phyloP scores from a whole-genome alignment of 164 flowering plant species.

The Nelumbo lutea region DNA sequence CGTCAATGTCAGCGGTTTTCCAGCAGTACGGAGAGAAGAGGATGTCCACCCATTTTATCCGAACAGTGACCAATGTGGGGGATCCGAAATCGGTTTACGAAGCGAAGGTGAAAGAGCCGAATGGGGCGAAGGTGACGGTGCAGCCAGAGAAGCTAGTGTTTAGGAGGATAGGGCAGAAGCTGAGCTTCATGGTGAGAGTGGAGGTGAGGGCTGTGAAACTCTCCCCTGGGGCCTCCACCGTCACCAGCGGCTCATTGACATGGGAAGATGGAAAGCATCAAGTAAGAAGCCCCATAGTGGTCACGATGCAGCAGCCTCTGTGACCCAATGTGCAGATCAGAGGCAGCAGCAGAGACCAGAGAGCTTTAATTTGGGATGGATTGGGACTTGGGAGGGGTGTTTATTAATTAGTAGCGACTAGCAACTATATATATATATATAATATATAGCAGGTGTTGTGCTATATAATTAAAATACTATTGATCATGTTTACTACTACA shows the following conservation, averaged over 20 bases:
- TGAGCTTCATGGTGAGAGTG: constrained; percentile 67
- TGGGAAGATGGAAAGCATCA: constrained; percentile 87
- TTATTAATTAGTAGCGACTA: no score
- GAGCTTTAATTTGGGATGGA: no score
- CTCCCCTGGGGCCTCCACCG: constrained; percentile 50
- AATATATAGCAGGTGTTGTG: no score
- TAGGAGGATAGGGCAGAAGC: constrained; percentile 63
- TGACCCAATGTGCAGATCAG: constrained; percentile 2
- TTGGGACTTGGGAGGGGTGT: no score
- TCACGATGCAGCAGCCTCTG: constrained; percentile 80
- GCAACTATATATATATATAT: no score
- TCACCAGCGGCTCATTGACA: constrained; percentile 49
- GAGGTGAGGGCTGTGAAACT: constrained; percentile 42
- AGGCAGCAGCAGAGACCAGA: neutral
- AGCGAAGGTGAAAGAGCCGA: constrained; percentile 47
- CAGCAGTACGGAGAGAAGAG: constrained; percentile 51
- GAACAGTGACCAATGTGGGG: constrained; percentile 86
- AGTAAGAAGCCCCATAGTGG: constrained; percentile 75
- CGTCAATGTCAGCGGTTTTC: constrained; percentile 66
- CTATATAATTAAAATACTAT: no score
- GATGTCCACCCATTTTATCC: constrained; percentile 70
- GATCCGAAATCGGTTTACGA: constrained; percentile 49
- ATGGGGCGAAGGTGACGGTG: constrained; percentile 54
- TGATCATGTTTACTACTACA: no score
- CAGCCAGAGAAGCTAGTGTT: constrained; percentile 61